These are phyloP conservation scores for Macrolepiota fuliginosa DNA, from an alignment of 768 basidiomycete species.

Conservation along the genomic window DNA sequence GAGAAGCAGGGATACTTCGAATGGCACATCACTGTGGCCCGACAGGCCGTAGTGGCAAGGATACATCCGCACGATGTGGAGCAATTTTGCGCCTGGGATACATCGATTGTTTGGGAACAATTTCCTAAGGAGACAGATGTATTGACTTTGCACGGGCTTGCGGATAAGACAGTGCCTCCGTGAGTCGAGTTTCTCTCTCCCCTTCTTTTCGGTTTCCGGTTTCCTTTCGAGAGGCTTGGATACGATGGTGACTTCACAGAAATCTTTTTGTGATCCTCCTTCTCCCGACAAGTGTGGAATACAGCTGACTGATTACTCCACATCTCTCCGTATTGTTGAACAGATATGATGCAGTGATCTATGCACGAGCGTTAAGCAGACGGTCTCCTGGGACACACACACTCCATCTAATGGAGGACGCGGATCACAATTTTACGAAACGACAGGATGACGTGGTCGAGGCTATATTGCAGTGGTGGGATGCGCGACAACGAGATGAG, in stretches of 20 bases:
- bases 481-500: constrained; percentile 38
- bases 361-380: constrained; percentile 55
- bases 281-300: neutral
- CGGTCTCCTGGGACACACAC: constrained; percentile 68
- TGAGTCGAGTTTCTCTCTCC: constrained; percentile 29
- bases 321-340: neutral
- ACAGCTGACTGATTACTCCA: constrained; percentile 2
- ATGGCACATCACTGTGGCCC: constrained; percentile 65
- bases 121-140: constrained; percentile 67
- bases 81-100: constrained; percentile 62
- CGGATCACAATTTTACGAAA: constrained; percentile 78
- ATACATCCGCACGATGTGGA: constrained; percentile 61
- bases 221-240: too few relatives aligned
- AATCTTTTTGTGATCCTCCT: neutral
- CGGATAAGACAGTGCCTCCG: constrained; percentile 68
- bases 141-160: constrained; percentile 76
- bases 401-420: constrained; percentile 66
- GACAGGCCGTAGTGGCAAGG: constrained; percentile 48
- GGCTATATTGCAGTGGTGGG: constrained; percentile 69
- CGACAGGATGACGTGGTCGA: constrained; percentile 67
- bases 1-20: constrained; percentile 57
- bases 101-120: constrained; percentile 61
- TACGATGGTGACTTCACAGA: neutral
- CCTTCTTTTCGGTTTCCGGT: neutral
- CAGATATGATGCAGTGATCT: constrained; percentile 74